Evolutionary conservation across 192 early-diverging fungal genomes (phyloP).

Genomic region (Podochytrium sp.): DNA sequence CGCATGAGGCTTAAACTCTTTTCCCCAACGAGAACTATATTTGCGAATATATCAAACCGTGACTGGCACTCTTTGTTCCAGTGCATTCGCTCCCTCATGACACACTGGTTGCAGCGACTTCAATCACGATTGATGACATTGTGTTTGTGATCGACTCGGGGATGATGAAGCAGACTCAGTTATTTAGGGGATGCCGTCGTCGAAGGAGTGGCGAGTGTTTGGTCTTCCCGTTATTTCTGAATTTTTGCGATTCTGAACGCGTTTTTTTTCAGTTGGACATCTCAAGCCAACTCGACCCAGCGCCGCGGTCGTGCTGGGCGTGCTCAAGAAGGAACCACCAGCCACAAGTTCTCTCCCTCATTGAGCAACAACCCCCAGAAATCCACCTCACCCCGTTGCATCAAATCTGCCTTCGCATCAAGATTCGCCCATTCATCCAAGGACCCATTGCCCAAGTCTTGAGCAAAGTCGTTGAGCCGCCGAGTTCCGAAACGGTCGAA

Average conservation of each 20-base stretch:
- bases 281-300: constrained; percentile 48
- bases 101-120: constrained; percentile 82
- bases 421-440: constrained; percentile 33
- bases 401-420: constrained; percentile 64
- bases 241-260: constrained; percentile 1
- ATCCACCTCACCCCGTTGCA: constrained; percentile 80
- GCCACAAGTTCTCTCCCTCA: constrained; percentile 60
- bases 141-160: constrained; percentile 75
- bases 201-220: constrained; percentile 61
- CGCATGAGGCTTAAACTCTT: too few relatives aligned
- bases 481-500: constrained; percentile 56
- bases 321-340: constrained; percentile 75
- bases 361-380: constrained; percentile 74
- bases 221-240: constrained; percentile 60
- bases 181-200: constrained; percentile 62
- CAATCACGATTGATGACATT: constrained; percentile 82
- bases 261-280: constrained; percentile 43
- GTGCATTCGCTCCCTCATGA: too few relatives aligned
- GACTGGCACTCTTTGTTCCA: too few relatives aligned
- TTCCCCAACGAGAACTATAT: too few relatives aligned
- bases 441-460: constrained; percentile 51
- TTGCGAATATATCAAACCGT: too few relatives aligned
- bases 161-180: constrained; percentile 71
- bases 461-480: constrained; percentile 62
- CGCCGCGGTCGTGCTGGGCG: constrained; percentile 75